Evolutionary conservation across 139 green algal genomes (phyloP).

Genomic region (Chlamydomonas schloesseri): DNA sequence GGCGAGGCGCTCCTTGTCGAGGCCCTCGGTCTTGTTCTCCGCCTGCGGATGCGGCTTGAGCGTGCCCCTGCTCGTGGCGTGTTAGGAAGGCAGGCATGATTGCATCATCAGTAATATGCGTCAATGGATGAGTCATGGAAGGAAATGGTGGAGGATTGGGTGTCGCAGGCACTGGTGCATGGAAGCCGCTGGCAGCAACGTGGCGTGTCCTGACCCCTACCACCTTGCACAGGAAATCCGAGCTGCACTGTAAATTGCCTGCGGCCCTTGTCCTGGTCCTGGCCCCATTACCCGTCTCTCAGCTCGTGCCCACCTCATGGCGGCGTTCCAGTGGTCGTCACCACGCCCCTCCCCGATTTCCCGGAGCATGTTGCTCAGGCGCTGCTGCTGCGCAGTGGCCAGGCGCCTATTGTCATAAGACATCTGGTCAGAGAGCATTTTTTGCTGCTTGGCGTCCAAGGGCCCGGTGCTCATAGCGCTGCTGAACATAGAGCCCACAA

Average conservation of each 20-base stretch:
- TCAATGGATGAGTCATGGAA: too few species aligned
- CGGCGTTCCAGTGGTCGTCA: conserved; percentile 58
- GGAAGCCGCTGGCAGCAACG: too few species aligned
- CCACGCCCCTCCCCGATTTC: conserved; percentile 46
- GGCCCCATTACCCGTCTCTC: too few species aligned
- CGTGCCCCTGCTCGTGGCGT: conserved; percentile 42
- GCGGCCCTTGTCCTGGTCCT: too few species aligned
- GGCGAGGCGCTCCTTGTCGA: conserved; percentile 42
- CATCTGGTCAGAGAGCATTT: conserved; percentile 9
- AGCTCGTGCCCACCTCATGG: conserved; percentile 58
- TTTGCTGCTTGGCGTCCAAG: neutral
- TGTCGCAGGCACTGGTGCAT: too few species aligned
- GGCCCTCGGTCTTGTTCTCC: conserved; percentile 54
- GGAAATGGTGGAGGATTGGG: neutral
- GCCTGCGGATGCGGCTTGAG: conserved; percentile 43
- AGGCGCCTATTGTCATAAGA: conserved; percentile 46
- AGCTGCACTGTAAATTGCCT: too few species aligned
- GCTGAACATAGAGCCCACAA: conserved; percentile 37
- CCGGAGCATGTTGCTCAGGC: conserved; percentile 53
- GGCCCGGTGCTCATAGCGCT: neutral
- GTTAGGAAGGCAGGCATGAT: neutral
- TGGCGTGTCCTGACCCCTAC: too few species aligned
- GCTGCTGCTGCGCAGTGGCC: conserved; percentile 33
- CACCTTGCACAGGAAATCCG: too few species aligned
- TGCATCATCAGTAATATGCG: too few species aligned